Evolutionary conservation across 495 filamentous ascomycete genomes (phyloP), one percentile per base, ranked within the genome.

Genomic region (Chlorociboria aeruginascens): DNA sequence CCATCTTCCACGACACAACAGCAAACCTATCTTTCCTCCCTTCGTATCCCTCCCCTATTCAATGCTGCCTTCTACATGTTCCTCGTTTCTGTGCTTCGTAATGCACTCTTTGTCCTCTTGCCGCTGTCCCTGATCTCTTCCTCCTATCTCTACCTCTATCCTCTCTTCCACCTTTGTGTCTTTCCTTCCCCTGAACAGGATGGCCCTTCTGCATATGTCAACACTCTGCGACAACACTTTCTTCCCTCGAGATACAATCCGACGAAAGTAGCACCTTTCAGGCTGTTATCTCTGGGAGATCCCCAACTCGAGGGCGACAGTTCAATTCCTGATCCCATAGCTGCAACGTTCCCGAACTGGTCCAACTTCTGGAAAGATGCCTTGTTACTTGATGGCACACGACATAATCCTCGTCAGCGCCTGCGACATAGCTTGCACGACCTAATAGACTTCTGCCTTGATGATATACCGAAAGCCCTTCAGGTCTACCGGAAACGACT

Each of bases 231-330:
- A 31, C 40, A 51, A 30, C 55, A 58, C 33, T 43, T 43, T 9
- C 45, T 34, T 16, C 46, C 46, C 32, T 34, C 48, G 1, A 10
- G 30, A 1, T 16, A 37, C 17, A 25, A 45, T 50, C 47, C 70
- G 40, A 65, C 71, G 54, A 74, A 80, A 51, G 50, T 63, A 52
- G 87, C 79, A 11, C 84, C 83, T 3, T 95, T 98, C 64, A 74
- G 92, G 29, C 79, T 98, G 3, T 82, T 98, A 20, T 79, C 87
- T 10, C 79, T 98, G 38, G 92, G 83, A 48, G 92, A 98, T 67
- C 92, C 92, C 0, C 92, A 98, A 60, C 75, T 98, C 25, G 92
- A 98, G 64, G 92, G 92, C 55, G 88, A 95, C 61, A 85, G 85
- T 11, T 85, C 84, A 3, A 79, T 95, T 30, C 76, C 76, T 11